Percentiles rank a stretch among this genome's conserved stretches.
Conservation (phyloP, 345 rosid species). For the Xanthoceras sorbifolium region DNA sequence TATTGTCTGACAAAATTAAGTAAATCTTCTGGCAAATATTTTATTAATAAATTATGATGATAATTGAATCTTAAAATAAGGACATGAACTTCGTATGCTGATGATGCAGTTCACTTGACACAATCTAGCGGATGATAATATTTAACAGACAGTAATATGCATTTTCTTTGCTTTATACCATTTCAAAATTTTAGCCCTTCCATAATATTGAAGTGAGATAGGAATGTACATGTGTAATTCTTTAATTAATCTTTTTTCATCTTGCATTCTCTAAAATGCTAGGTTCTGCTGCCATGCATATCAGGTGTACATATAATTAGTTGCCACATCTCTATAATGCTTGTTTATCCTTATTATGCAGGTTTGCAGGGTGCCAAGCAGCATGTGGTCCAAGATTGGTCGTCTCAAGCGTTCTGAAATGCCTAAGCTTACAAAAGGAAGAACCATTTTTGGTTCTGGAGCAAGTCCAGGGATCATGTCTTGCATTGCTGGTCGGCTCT, state of each 20-base stretch:
- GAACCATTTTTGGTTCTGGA: constrained; percentile 76
- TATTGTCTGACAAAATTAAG: background rate
- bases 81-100: background rate
- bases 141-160: background rate
- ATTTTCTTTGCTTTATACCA: background rate
- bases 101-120: constrained; percentile 15
- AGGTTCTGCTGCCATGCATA: constrained; percentile 2
- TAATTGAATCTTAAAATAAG: background rate
- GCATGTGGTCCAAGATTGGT: constrained; percentile 98
- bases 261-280: constrained; percentile 2
- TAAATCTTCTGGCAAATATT: background rate
- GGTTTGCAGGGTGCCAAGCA: constrained; percentile 89
- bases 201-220: background rate
- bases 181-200: background rate
- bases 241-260: constrained; percentile 9
- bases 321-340: constrained; percentile 5
- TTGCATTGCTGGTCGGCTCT: constrained; percentile 93
- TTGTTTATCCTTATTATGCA: constrained; percentile 26
- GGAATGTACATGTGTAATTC: background rate
- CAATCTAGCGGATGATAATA: background rate
- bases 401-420: constrained; percentile 91
- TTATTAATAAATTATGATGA: background rate
- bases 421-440: constrained; percentile 88
- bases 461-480: constrained; percentile 94
- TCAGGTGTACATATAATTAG: constrained; percentile 11